A percentile compares a stretch with the other conserved stretches of the same genome.
These are phyloP conservation scores for Pythium brassicae DNA, from an alignment of 352 stramenopile genomes.

Conservation along the genomic window DNA sequence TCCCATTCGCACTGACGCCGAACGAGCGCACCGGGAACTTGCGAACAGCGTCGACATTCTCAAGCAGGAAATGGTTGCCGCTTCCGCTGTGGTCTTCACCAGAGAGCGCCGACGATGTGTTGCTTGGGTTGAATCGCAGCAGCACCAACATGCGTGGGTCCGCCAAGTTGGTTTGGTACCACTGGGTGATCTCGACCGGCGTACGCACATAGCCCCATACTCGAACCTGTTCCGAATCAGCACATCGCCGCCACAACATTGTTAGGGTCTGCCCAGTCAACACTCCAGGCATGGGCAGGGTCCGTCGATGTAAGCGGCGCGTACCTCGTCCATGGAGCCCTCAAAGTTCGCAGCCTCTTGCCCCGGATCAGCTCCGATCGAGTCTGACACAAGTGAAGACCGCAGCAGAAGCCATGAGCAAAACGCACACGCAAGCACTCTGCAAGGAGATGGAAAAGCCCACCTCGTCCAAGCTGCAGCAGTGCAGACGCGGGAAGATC, in stretches of 20 bases:
- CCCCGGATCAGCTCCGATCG: conserved; percentile 14
- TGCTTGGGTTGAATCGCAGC: conserved; percentile 24
- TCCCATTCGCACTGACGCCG: conserved; percentile 23
- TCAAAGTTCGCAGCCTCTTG: conserved; percentile 15
- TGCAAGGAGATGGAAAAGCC: not conserved
- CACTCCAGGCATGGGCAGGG: too few relatives aligned
- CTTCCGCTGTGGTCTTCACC: conserved; percentile 23
- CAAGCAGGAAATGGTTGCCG: conserved; percentile 38
- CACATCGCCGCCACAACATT: not conserved
- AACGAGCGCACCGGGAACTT: conserved; percentile 16
- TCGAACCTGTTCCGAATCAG: conserved; percentile 19
- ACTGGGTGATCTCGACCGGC: conserved; percentile 13
- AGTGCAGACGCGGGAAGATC: conserved; percentile 12
- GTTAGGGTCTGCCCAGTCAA: not conserved
- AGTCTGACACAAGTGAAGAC: conserved; percentile 10
- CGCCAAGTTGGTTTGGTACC: conserved; percentile 17
- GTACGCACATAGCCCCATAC: conserved; percentile 25
- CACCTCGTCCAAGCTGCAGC: conserved; percentile 49
- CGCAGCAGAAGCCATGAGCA: not conserved
- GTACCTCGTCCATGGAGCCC: conserved; percentile 47
- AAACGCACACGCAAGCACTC: too few relatives aligned
- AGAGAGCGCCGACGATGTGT: conserved; percentile 13
- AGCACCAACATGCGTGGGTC: conserved; percentile 22
- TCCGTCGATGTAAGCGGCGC: too few relatives aligned
- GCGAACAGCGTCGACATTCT: conserved; percentile 3